Percentiles rank a stretch among this genome's conserved stretches.
These are phyloP conservation scores for Primulina eburnea DNA, from an alignment of 257 asterid species.

Conservation along the genomic window DNA sequence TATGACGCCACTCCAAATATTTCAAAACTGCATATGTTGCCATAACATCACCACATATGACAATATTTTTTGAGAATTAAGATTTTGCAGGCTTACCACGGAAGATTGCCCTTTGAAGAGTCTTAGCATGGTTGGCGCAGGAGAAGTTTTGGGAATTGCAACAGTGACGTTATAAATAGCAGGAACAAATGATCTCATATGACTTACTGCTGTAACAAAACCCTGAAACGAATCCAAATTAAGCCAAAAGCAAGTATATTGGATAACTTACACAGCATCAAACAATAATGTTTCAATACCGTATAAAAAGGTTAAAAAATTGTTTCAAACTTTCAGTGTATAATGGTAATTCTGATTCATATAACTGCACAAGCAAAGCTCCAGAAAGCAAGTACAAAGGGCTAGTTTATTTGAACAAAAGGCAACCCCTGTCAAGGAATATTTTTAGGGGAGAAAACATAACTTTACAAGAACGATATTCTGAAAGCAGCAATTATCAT, in stretches of 20 bases:
- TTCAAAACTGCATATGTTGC: slow-evolving; percentile 1
- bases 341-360: background rate
- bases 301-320: slow-evolving; percentile 1
- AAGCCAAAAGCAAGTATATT: slow-evolving; percentile 7
- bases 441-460: background rate
- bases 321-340: background rate
- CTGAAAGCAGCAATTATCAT: slow-evolving; percentile 1
- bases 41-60: slow-evolving; percentile 5
- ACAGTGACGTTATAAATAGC: slow-evolving; percentile 89
- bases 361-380: background rate
- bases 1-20: background rate
- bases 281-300: slow-evolving; percentile 8
- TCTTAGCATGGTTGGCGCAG: slow-evolving; percentile 89
- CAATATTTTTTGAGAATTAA: slow-evolving; percentile 1
- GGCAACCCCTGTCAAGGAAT: background rate
- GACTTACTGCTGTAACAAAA: slow-evolving; percentile 83
- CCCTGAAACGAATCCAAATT: slow-evolving; percentile 55
- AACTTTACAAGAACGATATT: slow-evolving; percentile 4
- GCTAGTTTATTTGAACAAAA: background rate
- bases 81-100: slow-evolving; percentile 55
- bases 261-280: slow-evolving; percentile 4
- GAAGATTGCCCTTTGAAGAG: slow-evolving; percentile 85
- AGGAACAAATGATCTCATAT: slow-evolving; percentile 89
- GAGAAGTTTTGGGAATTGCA: slow-evolving; percentile 74
- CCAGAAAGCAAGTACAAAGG: background rate